Base-by-base conservation (phyloP, 768 basidiomycete species). In the Boletus edulis region DNA sequence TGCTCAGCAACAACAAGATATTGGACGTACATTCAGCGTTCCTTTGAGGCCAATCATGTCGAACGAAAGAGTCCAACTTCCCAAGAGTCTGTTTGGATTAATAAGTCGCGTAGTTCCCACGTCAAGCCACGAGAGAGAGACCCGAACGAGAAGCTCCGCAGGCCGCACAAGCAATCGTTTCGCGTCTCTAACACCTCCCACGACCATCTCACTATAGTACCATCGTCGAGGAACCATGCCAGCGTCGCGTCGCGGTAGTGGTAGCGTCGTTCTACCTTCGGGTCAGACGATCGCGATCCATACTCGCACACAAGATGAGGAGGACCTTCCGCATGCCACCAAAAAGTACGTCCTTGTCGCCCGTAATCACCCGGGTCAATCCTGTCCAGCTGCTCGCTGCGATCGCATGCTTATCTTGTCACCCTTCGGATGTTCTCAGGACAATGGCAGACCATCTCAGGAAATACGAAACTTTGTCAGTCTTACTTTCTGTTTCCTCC, bases 1-100 rank as follows among this genome's bases (percentile, higher is more conserved):
- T 38, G 15, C 48, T 41, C 35, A 22, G 17, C 29, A 9, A 18
- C 20, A 39, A 40, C 4, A 24, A 46, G 37, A 24, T 17, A 35
- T 42, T 15, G 22, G 27, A 72, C 83, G 52, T 61, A 91, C 93
- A 75, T 93, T 94, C 56, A 98, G 82, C 0, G 86, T 93, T 52
- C 86, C 83, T 70, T 98, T 98, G 65, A 98, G 91, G 55, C 94
- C 94, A 78, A 98, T 92, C 95, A 98, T 98, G 49, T 31, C 14
- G 34, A 40, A 40, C 18, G 37, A 48, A 39, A 17, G n/a, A 17
- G 34, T 20, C 17, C 5, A 45, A 22, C 22, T 22, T 22, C 2
- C n/a, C n/a, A 22, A 45, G n/a, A 27, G n/a, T 39, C 5, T 17
- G 10, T n/a, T 15, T 35, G 32, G 44, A 52, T 43, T 44, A 56